Evolutionary conservation across 208 protist genomes (phyloP), one percentile per base, ranked within the genome.

Genomic region (Eutreptiella sp.): DNA sequence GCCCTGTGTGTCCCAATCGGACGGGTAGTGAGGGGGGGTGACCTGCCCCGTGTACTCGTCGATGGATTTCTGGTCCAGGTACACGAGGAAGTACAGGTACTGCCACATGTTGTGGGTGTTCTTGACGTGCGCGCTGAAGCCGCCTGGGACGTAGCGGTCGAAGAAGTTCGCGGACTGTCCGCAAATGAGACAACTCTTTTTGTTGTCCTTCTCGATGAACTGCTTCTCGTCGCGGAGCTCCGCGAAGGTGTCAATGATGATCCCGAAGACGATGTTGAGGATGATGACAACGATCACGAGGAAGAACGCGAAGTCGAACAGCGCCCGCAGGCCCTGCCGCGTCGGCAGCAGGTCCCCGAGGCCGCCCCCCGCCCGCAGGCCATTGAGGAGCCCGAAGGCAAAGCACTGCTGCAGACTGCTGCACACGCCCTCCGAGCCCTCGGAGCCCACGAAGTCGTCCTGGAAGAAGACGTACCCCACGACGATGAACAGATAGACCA

Each of bases 231-330:
- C 66, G 59, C 74, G 61, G 14, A 75, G 46, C 24, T 75, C 52
- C 0, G 24, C 71, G 35, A 78, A 78, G n/a, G 64, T 71, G 33
- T 78, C 73, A 34, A 86, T 73, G 42, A 86, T 83, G 26, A 84
- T 78, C 68, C 77, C 77, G 38, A 84, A 79, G 26, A 86, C 76
- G 63, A 86, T 72, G 57, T 84, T 82, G 16, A 86, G 52, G 14
- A 71, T 53, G 0, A 84, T 38, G 55, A 86, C 73, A 32, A 84
- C 72, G 38, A 84, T 68, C 2, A 82, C 32, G 3, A 86, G 0
- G 63, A 79, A 86, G 61, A 83, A 86, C 16, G 16, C 7, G 2
- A 68, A 5, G 42, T 69, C 66, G 39, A 53, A 41, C 14, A 73
- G n/a, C 64, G 16, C 1, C 2, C 7, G 53, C 7, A 19, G 11